Conservation (phyloP, 495 filamentous ascomycete species). For the Podospora didyma region DNA sequence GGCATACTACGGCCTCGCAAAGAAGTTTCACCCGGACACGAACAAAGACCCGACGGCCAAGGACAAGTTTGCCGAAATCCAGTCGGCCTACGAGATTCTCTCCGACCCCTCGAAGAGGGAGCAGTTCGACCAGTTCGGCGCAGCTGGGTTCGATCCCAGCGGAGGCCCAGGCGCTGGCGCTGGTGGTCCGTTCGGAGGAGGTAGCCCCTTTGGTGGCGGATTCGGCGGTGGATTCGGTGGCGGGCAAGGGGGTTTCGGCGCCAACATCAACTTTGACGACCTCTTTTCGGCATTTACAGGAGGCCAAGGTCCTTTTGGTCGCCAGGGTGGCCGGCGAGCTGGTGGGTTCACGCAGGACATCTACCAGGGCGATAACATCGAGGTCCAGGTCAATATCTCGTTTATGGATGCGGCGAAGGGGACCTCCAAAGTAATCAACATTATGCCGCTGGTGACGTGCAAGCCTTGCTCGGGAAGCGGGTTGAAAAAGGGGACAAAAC, state of each 20-base stretch:
- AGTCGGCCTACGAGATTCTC: constrained; percentile 86
- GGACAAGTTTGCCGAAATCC: constrained; percentile 89
- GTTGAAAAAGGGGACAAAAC: constrained; percentile 72
- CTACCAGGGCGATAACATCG: constrained; percentile 85
- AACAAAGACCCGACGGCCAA: constrained; percentile 91
- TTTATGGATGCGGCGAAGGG: constrained; percentile 98
- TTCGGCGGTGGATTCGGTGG: constrained; percentile 43
- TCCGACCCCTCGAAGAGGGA: constrained; percentile 88
- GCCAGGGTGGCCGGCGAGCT: constrained; percentile 44
- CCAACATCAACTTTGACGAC: constrained; percentile 92
- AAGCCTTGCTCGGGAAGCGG: constrained; percentile 78
- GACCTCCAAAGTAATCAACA: constrained; percentile 68
- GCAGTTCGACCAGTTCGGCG: constrained; percentile 84
- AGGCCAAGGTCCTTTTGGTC: constrained; percentile 53
- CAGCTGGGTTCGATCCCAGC: constrained; percentile 78
- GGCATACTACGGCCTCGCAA: constrained; percentile 96
- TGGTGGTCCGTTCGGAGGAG: constrained; percentile 63
- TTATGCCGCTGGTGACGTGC: constrained; percentile 74
- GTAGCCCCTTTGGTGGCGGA: constrained; percentile 53
- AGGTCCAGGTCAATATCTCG: constrained; percentile 84
- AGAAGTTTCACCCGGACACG: constrained; percentile 96
- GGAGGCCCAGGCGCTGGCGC: constrained; percentile 68
- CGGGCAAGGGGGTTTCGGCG: constrained; percentile 60
- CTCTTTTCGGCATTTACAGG: constrained; percentile 84
- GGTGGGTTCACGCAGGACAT: constrained; percentile 70